These are phyloP conservation scores for Aspergillus amoenus DNA, from an alignment of 2,329 filamentous ascomycete species.

Conservation along the genomic window DNA sequence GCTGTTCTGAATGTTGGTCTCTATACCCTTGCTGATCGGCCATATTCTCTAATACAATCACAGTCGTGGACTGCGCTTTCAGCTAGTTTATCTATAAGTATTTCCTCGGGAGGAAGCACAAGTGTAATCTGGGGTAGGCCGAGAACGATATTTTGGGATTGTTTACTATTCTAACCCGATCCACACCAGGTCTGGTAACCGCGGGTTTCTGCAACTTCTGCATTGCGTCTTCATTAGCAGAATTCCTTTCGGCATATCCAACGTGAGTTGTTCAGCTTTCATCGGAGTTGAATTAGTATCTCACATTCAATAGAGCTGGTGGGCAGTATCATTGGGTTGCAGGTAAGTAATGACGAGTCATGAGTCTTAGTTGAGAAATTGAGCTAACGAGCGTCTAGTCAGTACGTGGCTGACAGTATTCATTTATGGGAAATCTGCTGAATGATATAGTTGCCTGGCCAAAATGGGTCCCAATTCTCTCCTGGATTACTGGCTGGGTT, in stretches of 20 bases:
- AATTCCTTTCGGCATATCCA: constrained; percentile 67
- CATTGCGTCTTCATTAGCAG: constrained; percentile 67
- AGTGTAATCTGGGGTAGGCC: constrained; percentile 69
- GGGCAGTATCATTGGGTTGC: constrained; percentile 74
- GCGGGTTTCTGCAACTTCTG: constrained; percentile 70
- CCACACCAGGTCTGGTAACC: constrained; percentile 47
- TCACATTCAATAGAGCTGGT: constrained; percentile 44
- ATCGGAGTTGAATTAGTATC: neutral
- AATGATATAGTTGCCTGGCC: constrained; percentile 53
- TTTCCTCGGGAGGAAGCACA: constrained; percentile 70
- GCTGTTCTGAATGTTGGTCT: constrained; percentile 56
- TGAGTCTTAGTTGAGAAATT: neutral
- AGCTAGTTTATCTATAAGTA: constrained; percentile 57
- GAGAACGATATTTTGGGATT: neutral
- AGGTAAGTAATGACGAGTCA: constrained; percentile 27
- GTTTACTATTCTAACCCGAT: neutral
- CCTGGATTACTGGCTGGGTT: constrained; percentile 69
- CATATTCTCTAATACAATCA: neutral
- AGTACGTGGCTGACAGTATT: no score
- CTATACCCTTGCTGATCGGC: neutral
- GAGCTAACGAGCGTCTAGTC: no score
- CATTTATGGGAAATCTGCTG: neutral
- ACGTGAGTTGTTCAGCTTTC: constrained; percentile 33
- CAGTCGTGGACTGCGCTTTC: constrained; percentile 62
- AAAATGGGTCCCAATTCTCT: constrained; percentile 61